These are phyloP conservation scores for Sesbania bispinosa DNA, from an alignment of 306 rosid genomes.

Conservation along the genomic window DNA sequence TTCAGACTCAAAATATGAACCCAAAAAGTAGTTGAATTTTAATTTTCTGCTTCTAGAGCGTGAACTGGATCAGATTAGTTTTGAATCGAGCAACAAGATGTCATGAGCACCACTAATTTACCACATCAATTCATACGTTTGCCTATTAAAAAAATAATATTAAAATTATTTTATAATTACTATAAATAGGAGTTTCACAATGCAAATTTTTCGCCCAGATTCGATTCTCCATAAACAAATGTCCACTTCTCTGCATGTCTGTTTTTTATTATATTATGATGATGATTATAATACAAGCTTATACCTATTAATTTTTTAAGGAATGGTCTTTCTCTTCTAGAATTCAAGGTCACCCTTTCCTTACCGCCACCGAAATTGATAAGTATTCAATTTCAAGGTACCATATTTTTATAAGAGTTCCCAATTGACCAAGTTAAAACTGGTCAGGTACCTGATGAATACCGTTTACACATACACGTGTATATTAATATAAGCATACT, in stretches of 20 bases:
- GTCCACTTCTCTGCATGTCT: neutral
- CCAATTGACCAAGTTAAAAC: conserved; percentile 1
- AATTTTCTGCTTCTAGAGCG: too few species aligned
- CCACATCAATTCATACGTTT: too few species aligned
- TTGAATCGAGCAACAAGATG: too few species aligned
- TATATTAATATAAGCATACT: neutral
- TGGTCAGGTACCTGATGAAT: too few species aligned
- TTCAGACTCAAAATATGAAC: too few species aligned
- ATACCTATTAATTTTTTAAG: too few species aligned
- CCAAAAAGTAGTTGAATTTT: too few species aligned
- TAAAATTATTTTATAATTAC: neutral
- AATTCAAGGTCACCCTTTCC: neutral
- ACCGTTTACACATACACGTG: neutral
- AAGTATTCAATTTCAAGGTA: neutral
- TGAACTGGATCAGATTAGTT: too few species aligned
- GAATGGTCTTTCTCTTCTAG: conserved; percentile 20
- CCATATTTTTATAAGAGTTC: neutral
- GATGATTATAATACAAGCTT: too few species aligned
- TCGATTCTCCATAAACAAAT: neutral
- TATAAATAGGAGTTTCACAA: neutral
- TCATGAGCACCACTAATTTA: too few species aligned
- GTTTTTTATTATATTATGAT: neutral
- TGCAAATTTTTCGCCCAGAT: neutral
- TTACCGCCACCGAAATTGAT: conserved; percentile 28
- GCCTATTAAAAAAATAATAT: too few species aligned